Evolutionary conservation across 352 stramenopile species (phyloP), one percentile per base, ranked within the genome.

Genomic region (Thalassiosira hispida): DNA sequence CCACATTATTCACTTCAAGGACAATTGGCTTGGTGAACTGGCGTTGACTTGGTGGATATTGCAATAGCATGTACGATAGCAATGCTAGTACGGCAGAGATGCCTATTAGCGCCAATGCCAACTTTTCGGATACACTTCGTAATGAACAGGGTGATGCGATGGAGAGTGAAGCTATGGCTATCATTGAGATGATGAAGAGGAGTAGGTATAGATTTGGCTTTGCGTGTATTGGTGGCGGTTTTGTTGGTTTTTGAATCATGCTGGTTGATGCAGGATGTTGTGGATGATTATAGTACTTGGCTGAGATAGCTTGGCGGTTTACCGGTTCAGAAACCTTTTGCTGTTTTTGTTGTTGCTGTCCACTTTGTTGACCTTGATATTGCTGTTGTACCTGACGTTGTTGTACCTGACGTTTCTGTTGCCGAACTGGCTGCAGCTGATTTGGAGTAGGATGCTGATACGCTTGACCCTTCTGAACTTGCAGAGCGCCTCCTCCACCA

Each of bases 121-220:
- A 49, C 1, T 12, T 22, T 20, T 71, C 62, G n/a, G 23, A 4
- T 3, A 46, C 7, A 14, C 23, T 31, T 61, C 62, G 62, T 16
- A 47, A 25, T 4, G 46, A 42, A 2, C 18, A 20, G 2, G 62
- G 62, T 1, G 42, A 2, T 18, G 20, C 27, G 1, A 60, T 12
- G 23, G 40, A 7, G 1, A 71, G 62, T 38, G 62, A 59, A 4
- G 62, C 29, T 22, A 60, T 29, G 62, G 35, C 60, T 40, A 71
- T 47, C 0, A 61, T 6, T 18, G 40, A 60, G 25, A 18, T 47
- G 16, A 71, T 11, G 62, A 71, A 71, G 18, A 71, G 23, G 40
- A 71, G 16, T 38, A 71, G 62, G 47, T 71, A 60, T 14, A 71
- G 62, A 31, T 57, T 29, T 16, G 62, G 8, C 1, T 59, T 42